Evolutionary conservation across 306 rosid species (phyloP), one percentile per base, ranked within the genome.

Genomic region (Biancaea sappan): DNA sequence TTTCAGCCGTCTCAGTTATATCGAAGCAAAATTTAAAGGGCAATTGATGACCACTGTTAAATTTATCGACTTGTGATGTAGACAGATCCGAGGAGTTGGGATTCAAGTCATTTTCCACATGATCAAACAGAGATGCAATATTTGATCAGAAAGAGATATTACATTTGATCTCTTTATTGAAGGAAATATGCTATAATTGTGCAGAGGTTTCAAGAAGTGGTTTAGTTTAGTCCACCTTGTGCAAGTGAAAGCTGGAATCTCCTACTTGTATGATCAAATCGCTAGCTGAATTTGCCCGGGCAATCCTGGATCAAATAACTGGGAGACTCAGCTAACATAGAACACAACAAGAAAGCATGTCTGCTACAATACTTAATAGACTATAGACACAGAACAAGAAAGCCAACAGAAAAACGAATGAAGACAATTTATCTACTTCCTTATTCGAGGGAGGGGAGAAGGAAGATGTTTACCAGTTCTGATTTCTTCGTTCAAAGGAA

Each of bases 241-340:
- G 97, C 88, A 93, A 85, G 87, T 86, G 80, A 79, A 93, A 91
- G 84, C 31, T 82, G 58, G 83, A 88, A 64, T 88, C 86, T 75
- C 91, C 97, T 69, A 93, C 74, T 79, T 86, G 78, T 64, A 93
- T 72, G 77, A 86, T 57, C 77, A 93, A 78, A 85, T 91, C 91
- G 57, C 58, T 83, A 11, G 69, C 64, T 5, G 72, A 79, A 71
- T 77, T 82, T 1, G 88, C 56, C 58, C 71, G 74, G 47, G 89
- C 91, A 85, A 80, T 32, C 97, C 97, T 89, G 86, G 86, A 81
- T 32, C 52, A 61, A 54, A 47, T 4, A 77, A 47, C 67, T 2
- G 25, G 5, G 13, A 59, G 0, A 19, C 24, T 18, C 14, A 43
- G 32, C 31, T 9, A 14, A 5, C 15, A 44, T 15, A 29, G n/a